Percentiles rank a stretch among this genome's conserved stretches.
Evolutionary conservation across 345 rosid species (phyloP).

Genomic region (Carallia brachiata): DNA sequence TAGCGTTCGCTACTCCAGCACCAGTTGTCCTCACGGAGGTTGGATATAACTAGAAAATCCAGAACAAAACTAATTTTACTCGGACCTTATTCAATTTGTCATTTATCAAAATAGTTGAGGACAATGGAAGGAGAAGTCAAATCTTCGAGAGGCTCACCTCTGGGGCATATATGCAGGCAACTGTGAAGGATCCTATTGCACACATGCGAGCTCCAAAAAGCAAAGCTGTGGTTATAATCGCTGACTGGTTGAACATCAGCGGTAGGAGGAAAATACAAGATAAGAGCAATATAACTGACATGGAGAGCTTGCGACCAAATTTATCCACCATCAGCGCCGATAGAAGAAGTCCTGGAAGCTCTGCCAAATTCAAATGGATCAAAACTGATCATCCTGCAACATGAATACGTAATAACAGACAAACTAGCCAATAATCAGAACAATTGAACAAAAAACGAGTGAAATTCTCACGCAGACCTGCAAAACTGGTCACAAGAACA

Average conservation of each 20-base stretch:
- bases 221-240: slow-evolving; percentile 10
- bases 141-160: slow-evolving; percentile 8
- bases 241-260: slow-evolving; percentile 2
- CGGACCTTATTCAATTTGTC: neutral
- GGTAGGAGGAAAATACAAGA: slow-evolving; percentile 23
- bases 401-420: neutral
- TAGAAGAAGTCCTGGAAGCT: slow-evolving; percentile 26
- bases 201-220: slow-evolving; percentile 32
- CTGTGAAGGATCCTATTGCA: slow-evolving; percentile 22
- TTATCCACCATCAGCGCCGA: slow-evolving; percentile 21
- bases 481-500: slow-evolving; percentile 26
- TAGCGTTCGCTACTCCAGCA: slow-evolving; percentile 21
- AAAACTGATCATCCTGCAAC: neutral
- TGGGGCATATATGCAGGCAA: slow-evolving; percentile 26
- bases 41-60: slow-evolving; percentile 19
- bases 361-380: slow-evolving; percentile 2
- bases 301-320: slow-evolving; percentile 26
- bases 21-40: slow-evolving; percentile 24
- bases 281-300: slow-evolving; percentile 20
- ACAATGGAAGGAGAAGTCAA: neutral
- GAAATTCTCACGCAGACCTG: slow-evolving; percentile 10
- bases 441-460: neutral
- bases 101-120: neutral
- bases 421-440: too few relatives aligned
- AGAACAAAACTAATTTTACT: neutral